A percentile compares a stretch with the other conserved stretches of the same genome.
Evolutionary conservation across 2,329 filamentous ascomycete species (phyloP).

Genomic region (Coniochaeta sp.): DNA sequence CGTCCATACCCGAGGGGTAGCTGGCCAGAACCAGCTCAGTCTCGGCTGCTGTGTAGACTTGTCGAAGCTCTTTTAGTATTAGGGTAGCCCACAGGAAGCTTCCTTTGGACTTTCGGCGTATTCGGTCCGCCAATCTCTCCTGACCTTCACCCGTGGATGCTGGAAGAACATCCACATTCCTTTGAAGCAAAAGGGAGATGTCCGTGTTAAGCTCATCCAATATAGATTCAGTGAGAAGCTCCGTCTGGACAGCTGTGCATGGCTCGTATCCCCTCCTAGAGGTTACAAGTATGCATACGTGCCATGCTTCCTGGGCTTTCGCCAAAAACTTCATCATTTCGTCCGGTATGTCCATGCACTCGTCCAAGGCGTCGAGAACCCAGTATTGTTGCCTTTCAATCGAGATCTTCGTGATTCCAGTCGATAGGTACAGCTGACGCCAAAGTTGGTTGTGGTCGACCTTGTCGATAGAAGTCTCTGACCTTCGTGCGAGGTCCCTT

Average conservation of each 20-base stretch:
- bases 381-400: constrained; percentile 18
- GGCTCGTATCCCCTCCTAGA: constrained; percentile 14
- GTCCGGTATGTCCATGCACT: constrained; percentile 16
- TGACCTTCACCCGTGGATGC: constrained; percentile 5
- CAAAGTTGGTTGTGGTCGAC: constrained; percentile 18
- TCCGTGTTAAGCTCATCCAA: constrained; percentile 16
- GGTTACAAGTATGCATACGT: constrained; percentile 19
- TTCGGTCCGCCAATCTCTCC: constrained; percentile 11
- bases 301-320: constrained; percentile 16
- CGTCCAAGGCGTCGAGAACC: constrained; percentile 25
- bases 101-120: constrained; percentile 17
- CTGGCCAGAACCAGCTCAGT: constrained; percentile 16
- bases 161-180: constrained; percentile 16
- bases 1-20: constrained; percentile 20
- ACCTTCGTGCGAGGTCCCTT: constrained; percentile 4
- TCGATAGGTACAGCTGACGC: constrained; percentile 16
- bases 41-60: constrained; percentile 17
- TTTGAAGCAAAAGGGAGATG: constrained; percentile 15
- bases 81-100: constrained; percentile 24
- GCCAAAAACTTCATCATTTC: constrained; percentile 15
- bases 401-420: constrained; percentile 16
- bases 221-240: constrained; percentile 14
- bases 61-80: constrained; percentile 17
- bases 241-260: constrained; percentile 2
- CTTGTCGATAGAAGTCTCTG: constrained; percentile 13